A percentile compares a stretch with the other conserved stretches of the same genome.
Conservation (phyloP, 1,284 basidiomycete species). For the Pseudozyma sp. region DNA sequence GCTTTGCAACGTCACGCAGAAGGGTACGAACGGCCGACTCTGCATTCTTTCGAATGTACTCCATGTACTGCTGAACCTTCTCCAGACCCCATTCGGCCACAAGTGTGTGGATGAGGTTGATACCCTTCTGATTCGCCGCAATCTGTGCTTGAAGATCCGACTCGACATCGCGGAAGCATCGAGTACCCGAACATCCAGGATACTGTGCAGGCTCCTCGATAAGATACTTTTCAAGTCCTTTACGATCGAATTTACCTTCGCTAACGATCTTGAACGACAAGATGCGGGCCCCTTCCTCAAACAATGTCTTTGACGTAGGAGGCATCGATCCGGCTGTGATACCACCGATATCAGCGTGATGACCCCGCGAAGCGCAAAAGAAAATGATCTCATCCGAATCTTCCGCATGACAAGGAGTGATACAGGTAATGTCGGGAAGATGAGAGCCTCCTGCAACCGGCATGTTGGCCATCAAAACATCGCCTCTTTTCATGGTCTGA, state of each 20-base stretch:
- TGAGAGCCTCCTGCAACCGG: conserved; percentile 82
- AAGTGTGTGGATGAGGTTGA: conserved; percentile 72
- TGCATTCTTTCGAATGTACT: conserved; percentile 83
- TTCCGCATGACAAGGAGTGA: conserved; percentile 85
- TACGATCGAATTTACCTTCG: conserved; percentile 81
- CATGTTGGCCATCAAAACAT: conserved; percentile 90
- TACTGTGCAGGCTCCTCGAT: conserved; percentile 87
- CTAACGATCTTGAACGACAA: conserved; percentile 92
- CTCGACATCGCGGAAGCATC: conserved; percentile 82
- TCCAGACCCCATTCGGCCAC: conserved; percentile 86
- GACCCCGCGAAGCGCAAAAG: conserved; percentile 87
- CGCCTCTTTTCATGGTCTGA: conserved; percentile 77
- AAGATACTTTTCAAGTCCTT: conserved; percentile 82
- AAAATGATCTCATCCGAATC: conserved; percentile 80
- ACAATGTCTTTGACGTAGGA: conserved; percentile 86
- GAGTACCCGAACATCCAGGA: conserved; percentile 69
- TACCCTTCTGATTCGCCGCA: conserved; percentile 93
- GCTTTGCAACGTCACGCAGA: conserved; percentile 80
- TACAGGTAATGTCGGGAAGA: conserved; percentile 82
- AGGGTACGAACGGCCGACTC: conserved; percentile 88
- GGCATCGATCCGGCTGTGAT: conserved; percentile 91
- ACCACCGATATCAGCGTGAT: conserved; percentile 76
- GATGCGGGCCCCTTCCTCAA: conserved; percentile 93
- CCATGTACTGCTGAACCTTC: conserved; percentile 77
- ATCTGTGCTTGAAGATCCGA: conserved; percentile 95